Evolutionary conservation across 768 basidiomycete species (phyloP).

Genomic region (Suillus tomentosus): DNA sequence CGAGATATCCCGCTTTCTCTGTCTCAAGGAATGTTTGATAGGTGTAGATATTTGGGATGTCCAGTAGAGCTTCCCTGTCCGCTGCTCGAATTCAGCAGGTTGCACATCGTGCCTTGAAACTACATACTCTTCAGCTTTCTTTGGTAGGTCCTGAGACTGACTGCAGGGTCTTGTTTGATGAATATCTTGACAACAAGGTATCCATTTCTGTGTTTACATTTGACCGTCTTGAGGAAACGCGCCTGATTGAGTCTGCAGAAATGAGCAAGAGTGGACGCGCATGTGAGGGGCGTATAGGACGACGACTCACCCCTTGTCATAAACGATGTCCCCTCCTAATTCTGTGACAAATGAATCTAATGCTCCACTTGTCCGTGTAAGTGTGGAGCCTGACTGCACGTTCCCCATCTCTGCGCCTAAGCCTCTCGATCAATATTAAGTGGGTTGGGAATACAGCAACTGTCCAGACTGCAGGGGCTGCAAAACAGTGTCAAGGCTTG

Average conservation of each 20-base stretch:
- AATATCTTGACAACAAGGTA: slow-evolving; percentile 92
- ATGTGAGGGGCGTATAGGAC: background rate
- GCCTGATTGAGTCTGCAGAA: slow-evolving; percentile 31
- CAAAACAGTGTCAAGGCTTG: background rate
- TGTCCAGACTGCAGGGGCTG: background rate
- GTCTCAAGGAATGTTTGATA: slow-evolving; percentile 93
- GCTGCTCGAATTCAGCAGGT: slow-evolving; percentile 44
- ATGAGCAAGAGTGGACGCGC: background rate
- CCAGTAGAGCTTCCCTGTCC: slow-evolving; percentile 80
- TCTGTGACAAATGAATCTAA: slow-evolving; percentile 92
- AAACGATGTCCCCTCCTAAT: slow-evolving; percentile 81
- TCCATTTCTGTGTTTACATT: slow-evolving; percentile 82
- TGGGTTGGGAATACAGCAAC: background rate
- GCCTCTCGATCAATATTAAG: background rate
- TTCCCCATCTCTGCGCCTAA: slow-evolving; percentile 65
- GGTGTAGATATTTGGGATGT: slow-evolving; percentile 86
- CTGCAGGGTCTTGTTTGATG: slow-evolving; percentile 87
- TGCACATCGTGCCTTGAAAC: slow-evolving; percentile 2
- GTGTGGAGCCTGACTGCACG: slow-evolving; percentile 65
- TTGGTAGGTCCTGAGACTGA: slow-evolving; percentile 75
- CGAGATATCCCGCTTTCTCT: slow-evolving; percentile 92
- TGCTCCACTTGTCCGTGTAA: slow-evolving; percentile 75
- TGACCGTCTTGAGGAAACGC: slow-evolving; percentile 72
- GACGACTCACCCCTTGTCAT: slow-evolving; percentile 80
- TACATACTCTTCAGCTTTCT: slow-evolving; percentile 72